Conservation (phyloP, 2,329 filamentous ascomycete species). For the Scytalidium sp. region DNA sequence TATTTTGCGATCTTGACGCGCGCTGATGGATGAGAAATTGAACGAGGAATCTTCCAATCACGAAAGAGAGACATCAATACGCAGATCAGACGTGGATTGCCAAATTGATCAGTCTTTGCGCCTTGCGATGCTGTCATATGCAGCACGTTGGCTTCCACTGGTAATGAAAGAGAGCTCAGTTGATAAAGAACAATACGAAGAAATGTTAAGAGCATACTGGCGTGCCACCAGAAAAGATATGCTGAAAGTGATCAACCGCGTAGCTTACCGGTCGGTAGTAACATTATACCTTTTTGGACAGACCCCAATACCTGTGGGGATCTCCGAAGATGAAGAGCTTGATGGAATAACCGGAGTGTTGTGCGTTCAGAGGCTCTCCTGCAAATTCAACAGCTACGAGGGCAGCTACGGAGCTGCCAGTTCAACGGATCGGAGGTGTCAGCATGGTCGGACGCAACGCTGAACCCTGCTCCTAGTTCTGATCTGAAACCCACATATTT, state of each 20-base stretch:
- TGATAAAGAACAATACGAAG: constrained; percentile 9
- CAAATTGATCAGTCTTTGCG: constrained; percentile 25
- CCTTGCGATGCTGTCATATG: constrained; percentile 24
- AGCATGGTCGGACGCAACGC: constrained; percentile 16
- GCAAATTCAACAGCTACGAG: constrained; percentile 37
- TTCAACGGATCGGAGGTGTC: constrained; percentile 39
- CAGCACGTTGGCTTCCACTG: constrained; percentile 26
- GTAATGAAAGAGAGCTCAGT: constrained; percentile 6
- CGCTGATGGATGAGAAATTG: constrained; percentile 29
- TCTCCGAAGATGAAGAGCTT: constrained; percentile 37
- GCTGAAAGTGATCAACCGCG: constrained; percentile 37
- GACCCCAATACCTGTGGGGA: constrained; percentile 36
- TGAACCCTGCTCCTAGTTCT: constrained; percentile 21
- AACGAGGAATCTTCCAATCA: constrained; percentile 14
- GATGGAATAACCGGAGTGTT: constrained; percentile 37
- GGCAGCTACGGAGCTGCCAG: constrained; percentile 35
- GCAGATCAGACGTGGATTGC: constrained; percentile 10
- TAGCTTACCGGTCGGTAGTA: constrained; percentile 38
- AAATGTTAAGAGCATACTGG: constrained; percentile 29
- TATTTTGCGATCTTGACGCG: constrained; percentile 25
- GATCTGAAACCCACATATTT: constrained; percentile 31
- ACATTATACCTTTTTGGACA: constrained; percentile 37
- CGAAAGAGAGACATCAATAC: constrained; percentile 3
- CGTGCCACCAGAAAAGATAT: constrained; percentile 34
- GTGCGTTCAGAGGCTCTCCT: constrained; percentile 39